phyloP scores from a whole-genome alignment of 345 rosid species.

The Pistacia vera region DNA sequence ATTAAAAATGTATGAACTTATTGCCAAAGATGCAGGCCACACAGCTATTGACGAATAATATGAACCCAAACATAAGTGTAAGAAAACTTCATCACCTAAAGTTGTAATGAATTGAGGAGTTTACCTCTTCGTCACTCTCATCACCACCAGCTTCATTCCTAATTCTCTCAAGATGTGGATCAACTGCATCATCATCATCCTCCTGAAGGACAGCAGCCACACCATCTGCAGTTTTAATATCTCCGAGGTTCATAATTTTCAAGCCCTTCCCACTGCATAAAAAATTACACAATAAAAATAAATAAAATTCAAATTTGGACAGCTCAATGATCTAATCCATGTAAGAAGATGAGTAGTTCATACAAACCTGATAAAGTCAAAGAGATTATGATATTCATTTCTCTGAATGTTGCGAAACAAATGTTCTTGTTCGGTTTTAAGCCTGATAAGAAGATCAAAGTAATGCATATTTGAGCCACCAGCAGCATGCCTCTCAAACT shows the following conservation, averaged over 20 bases:
- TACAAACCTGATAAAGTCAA: conserved; percentile 77
- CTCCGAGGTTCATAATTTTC: conserved; percentile 94
- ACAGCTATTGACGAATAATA: background rate
- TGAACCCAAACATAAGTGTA: background rate
- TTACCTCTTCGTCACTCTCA: conserved; percentile 96
- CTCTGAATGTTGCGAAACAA: conserved; percentile 95
- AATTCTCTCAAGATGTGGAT: conserved; percentile 93
- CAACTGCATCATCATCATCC: conserved; percentile 90
- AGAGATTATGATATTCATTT: conserved; percentile 91
- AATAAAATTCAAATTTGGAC: background rate
- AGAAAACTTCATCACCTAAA: background rate
- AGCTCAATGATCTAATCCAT: conserved; percentile 8
- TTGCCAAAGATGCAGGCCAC: background rate
- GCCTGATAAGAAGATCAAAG: conserved; percentile 90
- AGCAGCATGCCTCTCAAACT: conserved; percentile 98
- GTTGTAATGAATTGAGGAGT: background rate
- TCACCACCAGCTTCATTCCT: conserved; percentile 81
- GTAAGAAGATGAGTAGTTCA: background rate
- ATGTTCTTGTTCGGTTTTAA: conserved; percentile 96
- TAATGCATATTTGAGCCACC: conserved; percentile 99
- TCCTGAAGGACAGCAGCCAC: conserved; percentile 78
- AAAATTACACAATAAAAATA: conserved; percentile 15
- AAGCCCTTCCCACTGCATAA: conserved; percentile 74
- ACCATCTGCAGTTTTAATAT: conserved; percentile 50
- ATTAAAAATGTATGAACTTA: background rate